A percentile compares a stretch with the other conserved stretches of the same genome.
Conservation (phyloP, 441 rosid species). For the Corymbia calophylla region DNA sequence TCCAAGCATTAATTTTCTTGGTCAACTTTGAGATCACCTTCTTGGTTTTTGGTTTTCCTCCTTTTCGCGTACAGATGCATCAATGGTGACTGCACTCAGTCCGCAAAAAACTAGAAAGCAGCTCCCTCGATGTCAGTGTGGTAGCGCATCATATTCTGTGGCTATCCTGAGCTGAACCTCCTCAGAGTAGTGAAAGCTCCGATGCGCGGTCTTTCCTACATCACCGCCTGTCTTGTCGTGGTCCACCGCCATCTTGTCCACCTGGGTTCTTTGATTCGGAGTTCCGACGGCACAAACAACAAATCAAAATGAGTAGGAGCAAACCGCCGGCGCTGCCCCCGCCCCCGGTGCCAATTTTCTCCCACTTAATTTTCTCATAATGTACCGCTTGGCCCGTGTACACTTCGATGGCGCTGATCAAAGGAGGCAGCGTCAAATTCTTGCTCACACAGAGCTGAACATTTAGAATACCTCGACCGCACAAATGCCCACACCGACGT, state of each 20-base stretch:
- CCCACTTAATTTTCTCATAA: background rate
- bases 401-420: background rate
- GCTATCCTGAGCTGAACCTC: too few species aligned
- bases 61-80: background rate
- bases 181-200: too few species aligned
- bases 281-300: background rate
- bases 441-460: background rate
- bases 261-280: too few species aligned
- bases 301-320: background rate
- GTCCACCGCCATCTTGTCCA: too few species aligned
- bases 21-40: background rate
- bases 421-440: background rate
- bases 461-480: background rate
- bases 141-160: background rate
- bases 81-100: background rate
- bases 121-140: background rate
- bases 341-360: background rate
- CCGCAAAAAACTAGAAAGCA: background rate
- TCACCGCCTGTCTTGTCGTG: too few species aligned
- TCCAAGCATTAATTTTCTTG: background rate
- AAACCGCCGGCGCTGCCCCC: background rate
- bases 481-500: background rate
- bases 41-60: background rate
- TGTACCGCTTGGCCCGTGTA: background rate
- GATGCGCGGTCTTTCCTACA: too few species aligned